These are phyloP conservation scores for Fusarium beomiforme DNA, from an alignment of 2,329 filamentous ascomycete genomes.

Conservation along the genomic window DNA sequence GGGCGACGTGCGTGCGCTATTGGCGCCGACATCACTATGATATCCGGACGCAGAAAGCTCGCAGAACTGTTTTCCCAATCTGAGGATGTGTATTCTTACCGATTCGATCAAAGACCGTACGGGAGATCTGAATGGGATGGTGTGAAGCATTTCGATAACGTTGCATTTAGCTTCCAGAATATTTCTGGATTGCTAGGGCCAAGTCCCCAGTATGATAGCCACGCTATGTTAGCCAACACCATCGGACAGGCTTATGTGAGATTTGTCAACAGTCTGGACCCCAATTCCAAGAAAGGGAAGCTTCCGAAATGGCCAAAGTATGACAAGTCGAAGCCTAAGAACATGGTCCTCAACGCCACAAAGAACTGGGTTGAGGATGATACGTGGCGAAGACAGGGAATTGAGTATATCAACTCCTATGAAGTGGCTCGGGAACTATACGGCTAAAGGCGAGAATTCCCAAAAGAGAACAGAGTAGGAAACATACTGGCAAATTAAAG, in stretches of 20 bases:
- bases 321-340: constrained; percentile 50
- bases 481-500: neutral
- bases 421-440: constrained; percentile 41
- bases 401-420: constrained; percentile 44
- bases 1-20: constrained; percentile 58
- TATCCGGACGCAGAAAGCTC: constrained; percentile 57
- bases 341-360: constrained; percentile 58
- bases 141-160: constrained; percentile 60
- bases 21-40: constrained; percentile 60
- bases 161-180: constrained; percentile 62
- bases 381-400: constrained; percentile 58
- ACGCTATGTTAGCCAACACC: constrained; percentile 47
- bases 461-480: neutral
- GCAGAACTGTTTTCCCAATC: constrained; percentile 52
- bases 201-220: constrained; percentile 53
- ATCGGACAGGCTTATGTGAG: constrained; percentile 55
- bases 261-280: constrained; percentile 56
- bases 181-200: constrained; percentile 58
- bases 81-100: constrained; percentile 57
- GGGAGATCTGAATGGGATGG: constrained; percentile 52
- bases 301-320: constrained; percentile 56
- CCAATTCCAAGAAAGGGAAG: constrained; percentile 47
- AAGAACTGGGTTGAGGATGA: constrained; percentile 57
- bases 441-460: neutral
- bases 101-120: constrained; percentile 60